Conservation (phyloP, 352 stramenopile species). For the Phytophthora fragariaefolia region DNA sequence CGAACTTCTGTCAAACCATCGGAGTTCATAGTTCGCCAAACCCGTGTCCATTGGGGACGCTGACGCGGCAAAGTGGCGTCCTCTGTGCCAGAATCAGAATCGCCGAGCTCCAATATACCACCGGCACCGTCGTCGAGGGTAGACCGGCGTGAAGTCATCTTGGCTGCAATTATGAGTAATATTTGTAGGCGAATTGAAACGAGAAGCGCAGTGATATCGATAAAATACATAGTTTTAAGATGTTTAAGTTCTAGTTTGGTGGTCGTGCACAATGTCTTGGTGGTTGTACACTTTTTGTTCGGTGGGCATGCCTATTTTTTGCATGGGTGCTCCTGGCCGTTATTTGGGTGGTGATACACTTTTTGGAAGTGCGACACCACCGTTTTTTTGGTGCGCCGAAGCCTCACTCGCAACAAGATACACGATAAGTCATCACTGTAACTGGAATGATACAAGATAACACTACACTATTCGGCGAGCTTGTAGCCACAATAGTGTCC, state of each 20-base stretch:
- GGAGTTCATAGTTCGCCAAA: neutral
- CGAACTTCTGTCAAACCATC: neutral
- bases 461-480: too few species aligned
- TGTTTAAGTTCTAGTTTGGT: constrained; percentile 6
- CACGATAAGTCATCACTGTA: too few species aligned
- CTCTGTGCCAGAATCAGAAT: neutral
- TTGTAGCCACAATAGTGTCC: too few species aligned
- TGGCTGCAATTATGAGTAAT: neutral
- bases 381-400: too few species aligned
- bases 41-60: neutral
- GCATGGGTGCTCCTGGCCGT: too few species aligned
- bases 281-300: neutral
- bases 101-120: neutral
- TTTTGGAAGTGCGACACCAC: too few species aligned
- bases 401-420: too few species aligned
- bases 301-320: too few species aligned
- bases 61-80: neutral
- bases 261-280: neutral
- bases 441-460: too few species aligned
- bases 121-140: neutral
- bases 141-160: neutral
- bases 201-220: neutral
- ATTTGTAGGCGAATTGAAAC: neutral
- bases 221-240: neutral
- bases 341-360: too few species aligned